phyloP scores from a whole-genome alignment of 1,139 yeast genomes.

The Maudiozyma humilis region DNA sequence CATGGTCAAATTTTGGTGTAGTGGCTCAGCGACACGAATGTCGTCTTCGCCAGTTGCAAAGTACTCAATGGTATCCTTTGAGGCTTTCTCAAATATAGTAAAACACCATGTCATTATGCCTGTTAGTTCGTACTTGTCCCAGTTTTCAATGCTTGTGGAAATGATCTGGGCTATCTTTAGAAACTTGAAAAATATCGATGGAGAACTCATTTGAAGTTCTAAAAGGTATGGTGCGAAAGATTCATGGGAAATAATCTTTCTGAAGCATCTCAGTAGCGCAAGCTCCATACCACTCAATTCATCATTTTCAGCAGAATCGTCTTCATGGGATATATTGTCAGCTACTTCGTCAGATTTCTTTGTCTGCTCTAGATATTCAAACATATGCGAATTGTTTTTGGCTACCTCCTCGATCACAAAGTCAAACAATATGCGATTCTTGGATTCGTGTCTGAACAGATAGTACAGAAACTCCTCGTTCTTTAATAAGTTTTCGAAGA shows the following conservation, averaged over 20 bases:
- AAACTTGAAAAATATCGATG: slow-evolving; percentile 12
- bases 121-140: slow-evolving; percentile 47
- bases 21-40: slow-evolving; percentile 14
- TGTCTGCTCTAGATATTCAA: slow-evolving; percentile 5
- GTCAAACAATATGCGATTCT: slow-evolving; percentile 15
- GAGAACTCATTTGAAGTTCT: slow-evolving; percentile 17
- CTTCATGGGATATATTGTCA: slow-evolving; percentile 8
- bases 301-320: slow-evolving; percentile 7
- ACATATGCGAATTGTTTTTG: slow-evolving; percentile 14
- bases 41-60: slow-evolving; percentile 18
- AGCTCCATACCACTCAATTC: slow-evolving; percentile 18
- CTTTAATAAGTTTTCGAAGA: slow-evolving; percentile 19
- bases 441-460: slow-evolving; percentile 19
- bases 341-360: not conserved
- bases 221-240: slow-evolving; percentile 32
- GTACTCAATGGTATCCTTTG: slow-evolving; percentile 18
- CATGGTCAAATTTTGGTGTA: slow-evolving; percentile 21
- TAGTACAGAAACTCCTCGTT: slow-evolving; percentile 25
- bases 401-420: slow-evolving; percentile 17
- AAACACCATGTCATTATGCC: slow-evolving; percentile 50
- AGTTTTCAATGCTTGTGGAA: slow-evolving; percentile 42
- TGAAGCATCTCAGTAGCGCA: slow-evolving; percentile 18
- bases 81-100: slow-evolving; percentile 33
- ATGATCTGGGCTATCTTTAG: slow-evolving; percentile 37
- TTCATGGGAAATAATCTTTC: slow-evolving; percentile 32